A percentile compares a stretch with the other conserved stretches of the same genome.
These are phyloP conservation scores for Neofusicoccum parvum DNA, from an alignment of 2,329 filamentous ascomycete genomes.

Conservation along the genomic window DNA sequence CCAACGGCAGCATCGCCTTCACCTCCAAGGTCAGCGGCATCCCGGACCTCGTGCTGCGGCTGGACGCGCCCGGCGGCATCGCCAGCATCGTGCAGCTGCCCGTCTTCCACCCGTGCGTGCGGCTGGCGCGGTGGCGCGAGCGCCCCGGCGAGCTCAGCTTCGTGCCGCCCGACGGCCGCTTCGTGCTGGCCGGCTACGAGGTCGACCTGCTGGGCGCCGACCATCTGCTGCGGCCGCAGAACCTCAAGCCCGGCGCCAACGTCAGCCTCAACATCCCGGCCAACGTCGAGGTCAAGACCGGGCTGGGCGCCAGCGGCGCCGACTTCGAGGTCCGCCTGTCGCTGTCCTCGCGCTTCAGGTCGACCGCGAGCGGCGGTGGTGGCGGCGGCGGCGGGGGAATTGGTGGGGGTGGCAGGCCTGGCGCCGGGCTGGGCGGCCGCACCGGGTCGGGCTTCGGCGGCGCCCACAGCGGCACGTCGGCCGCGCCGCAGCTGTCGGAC, in stretches of 20 bases:
- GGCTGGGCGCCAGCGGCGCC: conserved; percentile 70
- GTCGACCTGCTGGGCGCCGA: conserved; percentile 82
- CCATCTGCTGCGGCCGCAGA: conserved; percentile 37
- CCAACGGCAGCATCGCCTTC: conserved; percentile 91
- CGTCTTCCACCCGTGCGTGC: conserved; percentile 94
- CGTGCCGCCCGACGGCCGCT: conserved; percentile 90
- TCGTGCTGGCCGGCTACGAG: conserved; percentile 91
- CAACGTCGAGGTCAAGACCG: conserved; percentile 77
- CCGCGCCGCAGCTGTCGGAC: conserved; percentile 64
- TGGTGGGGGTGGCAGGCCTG: conserved; percentile 8
- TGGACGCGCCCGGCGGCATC: conserved; percentile 74
- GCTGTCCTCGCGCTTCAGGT: conserved; percentile 57
- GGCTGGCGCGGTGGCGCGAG: conserved; percentile 86
- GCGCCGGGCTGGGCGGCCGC: conserved; percentile 27
- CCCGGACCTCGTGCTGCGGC: conserved; percentile 80
- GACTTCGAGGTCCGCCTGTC: conserved; percentile 88
- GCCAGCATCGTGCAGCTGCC: conserved; percentile 78
- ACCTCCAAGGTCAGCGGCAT: conserved; percentile 93
- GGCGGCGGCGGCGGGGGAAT: conserved; percentile 12
- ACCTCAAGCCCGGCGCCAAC: conserved; percentile 24
- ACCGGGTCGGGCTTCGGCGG: conserved; percentile 38
- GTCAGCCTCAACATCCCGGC: conserved; percentile 73
- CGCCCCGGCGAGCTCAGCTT: conserved; percentile 92
- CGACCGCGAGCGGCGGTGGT: conserved; percentile 22
- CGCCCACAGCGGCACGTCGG: conserved; percentile 31